Evolutionary conservation across 2,329 filamentous ascomycete species (phyloP), one percentile per base, ranked within the genome.

Genomic region (Claviceps quebecensis): DNA sequence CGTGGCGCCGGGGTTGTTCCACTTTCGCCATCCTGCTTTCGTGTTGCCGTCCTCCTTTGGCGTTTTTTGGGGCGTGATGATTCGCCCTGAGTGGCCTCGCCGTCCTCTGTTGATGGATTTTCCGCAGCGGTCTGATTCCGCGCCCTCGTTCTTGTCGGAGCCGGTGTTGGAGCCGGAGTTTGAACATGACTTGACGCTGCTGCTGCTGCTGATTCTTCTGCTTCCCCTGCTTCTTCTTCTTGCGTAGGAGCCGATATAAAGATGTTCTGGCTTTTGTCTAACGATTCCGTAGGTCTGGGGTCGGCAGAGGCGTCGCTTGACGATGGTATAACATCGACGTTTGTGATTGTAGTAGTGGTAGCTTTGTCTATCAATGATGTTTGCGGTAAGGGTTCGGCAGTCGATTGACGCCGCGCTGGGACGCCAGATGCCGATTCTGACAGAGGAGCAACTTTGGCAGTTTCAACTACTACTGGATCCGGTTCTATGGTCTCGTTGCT

Each of bases 41-140:
- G 58, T n/a, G 55, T 41, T n/a, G 64, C 46, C n/a, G 64, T 48
- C 49, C 65, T 65, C 36, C 61, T 59, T 53, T 62, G 64, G 11
- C 65, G 63, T 52, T 68, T 67, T 54, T 58, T 64, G 4, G 65
- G 62, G 38, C 54, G 55, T 16, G 50, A 37, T 19, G 47, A 19
- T 46, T 48, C 50, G 16, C 43, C 37, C 22, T 50, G 44, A 16
- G 38, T n/a, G 9, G 38, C n/a, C 22, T 45, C 48, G 41, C 23
- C 41, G 9, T 37, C 39, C 22, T 41, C 39, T 26, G 58, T n/a
- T n/a, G 48, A 45, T 11, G 53, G 56, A 16, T 59, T 59, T 14
- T 52, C 56, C 2, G 56, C 56, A 4, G 34, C 52, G 1, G 51
- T 11, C 44, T 29, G 16, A 41, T 36, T 52, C 19, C 44, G 58